Evolutionary conservation across 2,329 filamentous ascomycete species (phyloP), one percentile per base, ranked within the genome.

Genomic region (Boeremia exigua): DNA sequence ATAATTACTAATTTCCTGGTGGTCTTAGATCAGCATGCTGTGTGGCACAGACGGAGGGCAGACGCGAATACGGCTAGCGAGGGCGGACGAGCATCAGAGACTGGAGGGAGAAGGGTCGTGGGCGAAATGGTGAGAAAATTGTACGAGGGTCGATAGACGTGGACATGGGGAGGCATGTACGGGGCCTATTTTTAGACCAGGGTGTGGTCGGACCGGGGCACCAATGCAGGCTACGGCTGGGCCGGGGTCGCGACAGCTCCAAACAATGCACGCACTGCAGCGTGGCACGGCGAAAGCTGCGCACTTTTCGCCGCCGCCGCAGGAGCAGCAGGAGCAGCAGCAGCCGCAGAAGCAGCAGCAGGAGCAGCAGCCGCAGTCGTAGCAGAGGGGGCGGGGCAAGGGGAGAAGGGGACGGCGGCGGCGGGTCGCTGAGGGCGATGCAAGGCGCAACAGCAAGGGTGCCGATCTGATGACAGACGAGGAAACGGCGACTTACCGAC

Each of bases 1-100:
- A 97, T 96, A 68, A 97, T 97, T 71, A 97, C 93, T 73, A 97
- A 84, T 81, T 97, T 97, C 82, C 93, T 96, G 74, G 59, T 58
- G 53, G 46, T 58, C 32, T 52, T 40, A 59, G 62, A 61, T 72
- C 62, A 71, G 68, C 67, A 68, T 57, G 33, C 30, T 57, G 64
- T 45, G 61, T 52, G 32, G n/a, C 33, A 25, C 45, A 37, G 57
- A 49, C 62, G 59, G 40, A 37, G 51, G 39, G 37, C 48, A 30
- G 36, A 44, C 15, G 19, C 27, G 48, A 56, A 58, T 29, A 36
- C 51, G 54, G 56, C 59, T 58, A 64, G 60, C 40, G 30, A 37
- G 23, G 42, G 44, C 47, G 54, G 44, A 52, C 14, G 52, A 14
- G 53, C 49, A 59, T 49, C 34, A 53, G 45, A 51, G 54, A 43